Evolutionary conservation across 768 basidiomycete species (phyloP), one percentile per base, ranked within the genome.

Genomic region (Trametes villosa): DNA sequence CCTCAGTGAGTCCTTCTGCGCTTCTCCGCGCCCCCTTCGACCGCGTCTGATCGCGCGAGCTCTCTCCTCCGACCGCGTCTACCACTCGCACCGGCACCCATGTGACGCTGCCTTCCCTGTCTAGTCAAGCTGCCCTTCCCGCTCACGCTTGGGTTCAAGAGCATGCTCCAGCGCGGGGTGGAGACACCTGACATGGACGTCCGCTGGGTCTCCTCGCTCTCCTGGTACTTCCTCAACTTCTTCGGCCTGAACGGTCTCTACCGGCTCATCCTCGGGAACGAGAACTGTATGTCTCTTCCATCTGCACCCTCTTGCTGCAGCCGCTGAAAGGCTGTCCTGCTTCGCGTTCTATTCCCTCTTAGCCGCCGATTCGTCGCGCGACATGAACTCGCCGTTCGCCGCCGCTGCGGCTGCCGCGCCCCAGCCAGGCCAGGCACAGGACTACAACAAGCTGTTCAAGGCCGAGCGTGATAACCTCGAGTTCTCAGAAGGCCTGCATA

Each of bases 211-310:
- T 99, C 97, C 22, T 97, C 97, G 12, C 80, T 98, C 55, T 96
- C 94, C 18, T 98, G 97, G 97, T 99, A 98, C 77, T 98, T 99
- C 77, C 86, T 98, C 69, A 98, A 98, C 79, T 92, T 98, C 77
- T 98, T 99, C 75, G 96, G 96, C 54, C 77, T 99, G 63, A 98
- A 98, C 70, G 96, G 95, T 18, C 75, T 99, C 18, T 99, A 98
- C 79, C 91, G 90, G 49, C 87, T 98, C 61, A 85, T 98, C 60
- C 87, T 99, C 60, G 96, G 95, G 9, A 83, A 83, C 40, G 94
- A 96, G 55, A 94, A 96, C 69, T 83, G 96, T 96, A 65, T 68
- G 88, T 77, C 46, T 54, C 47, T 60, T 56, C 42, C 34, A 42
- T 52, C 34, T 48, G 52, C 36, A 33, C 44, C 42, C 22, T 45